Base-by-base conservation (phyloP, 768 basidiomycete genomes). In the Leucocoprinus sp. region DNA sequence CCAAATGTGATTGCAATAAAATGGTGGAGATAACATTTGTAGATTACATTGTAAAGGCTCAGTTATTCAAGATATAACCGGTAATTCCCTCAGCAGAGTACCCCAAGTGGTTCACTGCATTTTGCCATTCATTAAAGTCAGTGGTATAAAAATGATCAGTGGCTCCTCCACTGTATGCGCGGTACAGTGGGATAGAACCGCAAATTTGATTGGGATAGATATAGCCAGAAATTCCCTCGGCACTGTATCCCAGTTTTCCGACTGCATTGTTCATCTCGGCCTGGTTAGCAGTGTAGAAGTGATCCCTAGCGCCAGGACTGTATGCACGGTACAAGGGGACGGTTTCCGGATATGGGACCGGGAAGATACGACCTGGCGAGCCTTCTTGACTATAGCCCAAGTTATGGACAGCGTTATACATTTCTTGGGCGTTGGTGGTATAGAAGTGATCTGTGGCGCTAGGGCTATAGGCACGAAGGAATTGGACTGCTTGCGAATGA, bases 121-220 rank as follows among this genome's bases (percentile, higher is more conserved):
- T 39, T 33, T 47, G 17, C 8, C 23, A 19, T 37, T 49, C 45
- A 22, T 34, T 23, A 11, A n/a, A 23, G 23, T 26, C 2, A 21
- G 49, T 45, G 6, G 52, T 53, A 36, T 53, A 53, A 24, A 50
- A 47, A 27, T 53, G 52, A 23, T 50, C 45, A 3, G 4, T 14
- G 8, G 12, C 26, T 2, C n/a, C 15, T 4, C 5, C 19, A 15
- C 40, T 17, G 40, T 37, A 53, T 8, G 41, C 21, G 17, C 52
- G 43, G 37, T 42, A 50, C 8, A 53, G 44, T 9, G 52, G 52
- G 22, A 48, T 27, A 19, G 45, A 29, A 4, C 28, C 21, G n/a
- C 19, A 27, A 17, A 34, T 36, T 17, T 47, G 40, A 7, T 18
- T 37, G 9, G 50, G 33, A 39, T 42, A 48, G 33, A 51, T 29